Conservation (phyloP, 495 filamentous ascomycete genomes). For the Neurospora sp. region DNA sequence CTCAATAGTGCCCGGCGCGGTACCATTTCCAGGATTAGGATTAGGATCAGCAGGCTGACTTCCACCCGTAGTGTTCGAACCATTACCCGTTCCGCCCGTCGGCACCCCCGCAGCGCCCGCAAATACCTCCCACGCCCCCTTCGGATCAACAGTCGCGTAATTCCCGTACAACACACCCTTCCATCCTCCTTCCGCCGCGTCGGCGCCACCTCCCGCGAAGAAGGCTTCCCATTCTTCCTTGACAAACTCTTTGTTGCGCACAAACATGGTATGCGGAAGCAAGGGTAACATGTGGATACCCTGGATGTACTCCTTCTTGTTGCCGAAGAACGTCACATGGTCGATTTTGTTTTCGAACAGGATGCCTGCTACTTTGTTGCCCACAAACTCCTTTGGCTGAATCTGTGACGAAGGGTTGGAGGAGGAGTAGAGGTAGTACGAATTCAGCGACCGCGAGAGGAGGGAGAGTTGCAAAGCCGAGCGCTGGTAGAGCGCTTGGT, state of each 20-base stretch:
- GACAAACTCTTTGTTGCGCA: conserved; percentile 61
- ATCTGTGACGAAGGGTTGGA: conserved; percentile 59
- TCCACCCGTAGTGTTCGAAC: background rate
- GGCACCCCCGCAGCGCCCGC: background rate
- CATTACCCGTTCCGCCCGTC: background rate
- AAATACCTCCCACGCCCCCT: conserved; percentile 66
- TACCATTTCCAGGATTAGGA: too few species aligned
- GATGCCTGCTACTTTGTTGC: conserved; percentile 85
- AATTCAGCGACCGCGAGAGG: conserved; percentile 54
- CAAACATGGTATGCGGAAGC: conserved; percentile 58
- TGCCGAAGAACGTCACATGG: conserved; percentile 89
- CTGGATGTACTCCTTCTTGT: conserved; percentile 72
- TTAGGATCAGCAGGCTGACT: too few species aligned
- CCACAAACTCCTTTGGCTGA: conserved; percentile 66
- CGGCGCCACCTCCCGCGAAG: conserved; percentile 54
- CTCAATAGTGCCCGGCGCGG: background rate
- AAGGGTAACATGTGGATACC: conserved; percentile 97
- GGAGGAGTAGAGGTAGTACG: conserved; percentile 70
- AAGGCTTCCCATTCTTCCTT: conserved; percentile 76
- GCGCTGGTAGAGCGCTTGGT: conserved; percentile 26
- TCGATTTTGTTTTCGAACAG: conserved; percentile 96
- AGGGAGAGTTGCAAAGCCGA: conserved; percentile 61
- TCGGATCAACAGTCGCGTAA: conserved; percentile 66
- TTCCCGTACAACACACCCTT: conserved; percentile 78
- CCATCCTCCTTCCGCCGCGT: conserved; percentile 64